A percentile compares a stretch with the other conserved stretches of the same genome.
These are phyloP conservation scores for Lyophyllum decastes DNA, from an alignment of 768 basidiomycete species.

Conservation along the genomic window DNA sequence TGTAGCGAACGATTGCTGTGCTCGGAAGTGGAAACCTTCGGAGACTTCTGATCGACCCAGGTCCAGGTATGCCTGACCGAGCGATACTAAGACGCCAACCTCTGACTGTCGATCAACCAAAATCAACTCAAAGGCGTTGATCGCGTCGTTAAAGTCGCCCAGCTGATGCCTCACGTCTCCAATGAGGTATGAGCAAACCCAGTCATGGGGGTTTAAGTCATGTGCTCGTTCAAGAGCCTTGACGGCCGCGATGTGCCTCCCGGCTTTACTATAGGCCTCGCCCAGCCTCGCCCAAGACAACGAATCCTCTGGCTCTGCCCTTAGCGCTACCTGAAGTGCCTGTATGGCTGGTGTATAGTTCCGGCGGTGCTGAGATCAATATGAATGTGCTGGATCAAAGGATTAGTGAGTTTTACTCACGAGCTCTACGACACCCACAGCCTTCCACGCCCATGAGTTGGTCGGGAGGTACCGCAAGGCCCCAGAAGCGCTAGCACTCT, in stretches of 20 bases:
- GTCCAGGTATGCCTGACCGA: conserved; percentile 73
- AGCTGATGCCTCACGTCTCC: conserved; percentile 83
- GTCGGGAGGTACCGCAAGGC: conserved; percentile 65
- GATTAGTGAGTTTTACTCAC: conserved; percentile 45
- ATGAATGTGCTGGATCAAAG: conserved; percentile 3
- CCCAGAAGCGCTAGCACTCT: conserved; percentile 31
- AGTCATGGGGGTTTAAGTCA: conserved; percentile 73
- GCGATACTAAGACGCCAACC: conserved; percentile 66
- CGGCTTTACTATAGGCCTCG: conserved; percentile 87
- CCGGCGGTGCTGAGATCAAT: conserved; percentile 51
- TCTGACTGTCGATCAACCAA: conserved; percentile 61
- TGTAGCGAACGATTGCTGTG: conserved; percentile 71
- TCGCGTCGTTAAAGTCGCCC: conserved; percentile 75
- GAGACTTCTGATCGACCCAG: conserved; percentile 64
- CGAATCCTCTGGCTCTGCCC: conserved; percentile 76
- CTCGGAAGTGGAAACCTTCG: conserved; percentile 73
- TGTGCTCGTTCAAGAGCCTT: conserved; percentile 82
- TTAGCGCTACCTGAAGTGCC: conserved; percentile 82
- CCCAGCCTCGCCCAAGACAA: conserved; percentile 90
- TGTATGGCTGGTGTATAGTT: conserved; percentile 78
- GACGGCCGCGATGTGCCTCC: conserved; percentile 85
- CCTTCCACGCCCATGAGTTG: conserved; percentile 99
- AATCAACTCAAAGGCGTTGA: conserved; percentile 61
- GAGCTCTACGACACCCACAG: conserved; percentile 86
- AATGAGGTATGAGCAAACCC: conserved; percentile 82